phyloP scores from a whole-genome alignment of 495 filamentous ascomycete species.

The Neurospora sp. region DNA sequence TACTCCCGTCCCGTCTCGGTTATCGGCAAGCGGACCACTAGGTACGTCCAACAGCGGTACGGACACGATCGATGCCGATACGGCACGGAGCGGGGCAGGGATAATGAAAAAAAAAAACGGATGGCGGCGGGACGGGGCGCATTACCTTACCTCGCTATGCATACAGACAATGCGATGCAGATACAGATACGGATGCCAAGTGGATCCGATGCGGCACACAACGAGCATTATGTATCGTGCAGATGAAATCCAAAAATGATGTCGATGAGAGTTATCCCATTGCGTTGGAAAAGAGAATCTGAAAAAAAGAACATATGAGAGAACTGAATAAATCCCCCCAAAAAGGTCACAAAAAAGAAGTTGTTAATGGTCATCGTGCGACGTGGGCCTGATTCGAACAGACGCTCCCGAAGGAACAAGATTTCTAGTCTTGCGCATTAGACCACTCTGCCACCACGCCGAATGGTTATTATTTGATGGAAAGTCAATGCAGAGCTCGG shows the following conservation, averaged over 20 bases:
- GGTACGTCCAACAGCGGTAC: not conserved
- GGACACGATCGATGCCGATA: not conserved
- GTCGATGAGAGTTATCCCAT: not conserved
- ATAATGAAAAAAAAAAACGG: not conserved
- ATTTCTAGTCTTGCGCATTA: not conserved
- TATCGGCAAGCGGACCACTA: not conserved
- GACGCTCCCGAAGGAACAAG: not conserved
- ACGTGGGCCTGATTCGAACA: not conserved
- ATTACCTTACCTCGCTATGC: not conserved
- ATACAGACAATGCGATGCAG: not conserved
- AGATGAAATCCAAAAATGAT: not conserved
- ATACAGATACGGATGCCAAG: not conserved
- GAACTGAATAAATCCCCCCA: not conserved
- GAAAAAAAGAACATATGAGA: not conserved
- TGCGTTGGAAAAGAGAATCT: not conserved
- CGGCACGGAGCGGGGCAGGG: not conserved
- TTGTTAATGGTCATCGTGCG: not conserved
- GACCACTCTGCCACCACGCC: not conserved
- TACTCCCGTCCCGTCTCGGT: not conserved
- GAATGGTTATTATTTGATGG: not conserved
- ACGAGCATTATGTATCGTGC: not conserved
- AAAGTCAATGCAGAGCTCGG: fast-evolving
- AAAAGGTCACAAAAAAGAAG: not conserved
- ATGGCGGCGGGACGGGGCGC: no score
- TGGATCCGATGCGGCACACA: not conserved